Percentiles rank a stretch among this genome's conserved stretches.
phyloP scores from a whole-genome alignment of 2,329 filamentous ascomycete species.

The Rutstroemia sp. region DNA sequence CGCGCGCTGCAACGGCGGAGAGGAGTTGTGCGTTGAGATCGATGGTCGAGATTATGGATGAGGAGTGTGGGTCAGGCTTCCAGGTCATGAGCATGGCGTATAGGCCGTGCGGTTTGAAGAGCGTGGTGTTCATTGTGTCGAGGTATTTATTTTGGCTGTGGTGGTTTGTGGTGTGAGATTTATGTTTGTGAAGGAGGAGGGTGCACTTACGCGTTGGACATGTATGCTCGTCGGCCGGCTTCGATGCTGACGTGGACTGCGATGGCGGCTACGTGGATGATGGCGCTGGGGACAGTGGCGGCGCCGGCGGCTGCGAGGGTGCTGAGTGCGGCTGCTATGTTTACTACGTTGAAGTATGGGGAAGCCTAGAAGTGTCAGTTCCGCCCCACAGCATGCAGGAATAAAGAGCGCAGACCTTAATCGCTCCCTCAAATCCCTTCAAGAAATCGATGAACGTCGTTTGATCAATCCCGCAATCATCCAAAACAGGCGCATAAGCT shows the following conservation, averaged over 20 bases:
- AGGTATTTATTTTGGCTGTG: slow-evolving; percentile 42
- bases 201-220: slow-evolving; percentile 19
- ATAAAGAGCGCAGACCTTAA: background rate
- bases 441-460: slow-evolving; percentile 42
- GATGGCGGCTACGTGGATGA: slow-evolving; percentile 21
- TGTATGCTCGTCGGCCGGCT: slow-evolving; percentile 3
- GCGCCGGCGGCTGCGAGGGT: slow-evolving; percentile 25
- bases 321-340: slow-evolving; percentile 29
- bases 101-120: slow-evolving; percentile 50
- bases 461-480: slow-evolving; percentile 39
- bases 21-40: slow-evolving; percentile 32
- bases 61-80: slow-evolving; percentile 32
- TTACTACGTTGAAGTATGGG: slow-evolving; percentile 35
- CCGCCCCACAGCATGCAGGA: background rate
- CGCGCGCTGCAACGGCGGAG: slow-evolving; percentile 27
- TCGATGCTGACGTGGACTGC: slow-evolving; percentile 6
- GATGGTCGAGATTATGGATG: slow-evolving; percentile 18
- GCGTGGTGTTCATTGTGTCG: slow-evolving; percentile 45
- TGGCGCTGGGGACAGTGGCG: slow-evolving; percentile 30
- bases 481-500: slow-evolving; percentile 44
- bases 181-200: slow-evolving; percentile 31
- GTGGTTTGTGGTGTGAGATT: slow-evolving; percentile 35
- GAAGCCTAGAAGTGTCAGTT: slow-evolving; percentile 22
- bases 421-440: slow-evolving; percentile 34
- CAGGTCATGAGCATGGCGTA: slow-evolving; percentile 49